Evolutionary conservation across 2,329 filamentous ascomycete species (phyloP).

Genomic region (Coniochaeta sp.): DNA sequence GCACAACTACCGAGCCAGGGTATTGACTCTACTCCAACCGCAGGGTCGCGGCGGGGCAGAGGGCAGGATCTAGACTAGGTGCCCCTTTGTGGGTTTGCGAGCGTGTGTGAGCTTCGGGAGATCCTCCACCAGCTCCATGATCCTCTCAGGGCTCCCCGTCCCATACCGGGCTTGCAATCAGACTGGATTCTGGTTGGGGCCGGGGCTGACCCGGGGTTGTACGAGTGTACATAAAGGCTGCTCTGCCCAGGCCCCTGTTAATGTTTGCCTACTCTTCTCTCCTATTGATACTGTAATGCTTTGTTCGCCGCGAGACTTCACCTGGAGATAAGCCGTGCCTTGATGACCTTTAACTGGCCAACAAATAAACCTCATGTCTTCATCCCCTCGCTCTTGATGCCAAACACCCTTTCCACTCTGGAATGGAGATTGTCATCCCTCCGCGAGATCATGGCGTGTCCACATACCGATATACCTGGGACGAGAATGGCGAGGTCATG

Average conservation of each 20-base stretch:
- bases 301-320: neutral
- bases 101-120: conserved; percentile 1
- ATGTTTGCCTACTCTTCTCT: neutral
- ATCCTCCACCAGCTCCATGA: conserved; percentile 3
- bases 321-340: neutral
- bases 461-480: conserved; percentile 18
- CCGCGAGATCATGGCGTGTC: conserved; percentile 17
- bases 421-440: conserved; percentile 21
- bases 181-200: neutral
- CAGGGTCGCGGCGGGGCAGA: neutral
- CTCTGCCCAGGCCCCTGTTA: neutral
- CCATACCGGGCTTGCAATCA: neutral
- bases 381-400: neutral
- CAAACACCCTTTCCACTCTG: conserved; percentile 4
- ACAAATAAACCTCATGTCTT: conserved; percentile 4
- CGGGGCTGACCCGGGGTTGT: neutral
- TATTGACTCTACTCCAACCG: neutral
- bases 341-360: conserved; percentile 1
- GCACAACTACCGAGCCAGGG: neutral
- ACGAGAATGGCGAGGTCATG: conserved; percentile 19
- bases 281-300: neutral
- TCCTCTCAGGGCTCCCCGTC: neutral
- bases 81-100: neutral
- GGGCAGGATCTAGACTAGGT: neutral
- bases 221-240: neutral